These are phyloP conservation scores for Quercus rubra DNA, from an alignment of 306 rosid genomes.

Conservation along the genomic window DNA sequence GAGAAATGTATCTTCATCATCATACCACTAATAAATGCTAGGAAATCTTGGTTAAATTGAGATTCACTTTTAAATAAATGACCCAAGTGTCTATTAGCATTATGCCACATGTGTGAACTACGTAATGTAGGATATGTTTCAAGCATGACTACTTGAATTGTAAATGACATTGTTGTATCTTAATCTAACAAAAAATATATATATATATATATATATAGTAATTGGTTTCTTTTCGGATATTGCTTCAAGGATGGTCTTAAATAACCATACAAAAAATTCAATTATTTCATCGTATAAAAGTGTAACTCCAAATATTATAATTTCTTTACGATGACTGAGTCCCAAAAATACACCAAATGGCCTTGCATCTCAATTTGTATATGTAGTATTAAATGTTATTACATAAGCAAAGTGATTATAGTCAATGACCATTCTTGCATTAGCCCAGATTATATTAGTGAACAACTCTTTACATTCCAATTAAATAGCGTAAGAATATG, in stretches of 20 bases:
- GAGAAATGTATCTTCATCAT: too few relatives aligned
- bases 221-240: too few relatives aligned
- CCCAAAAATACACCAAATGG: neutral
- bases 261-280: neutral
- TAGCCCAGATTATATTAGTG: too few relatives aligned
- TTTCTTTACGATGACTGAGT: too few relatives aligned
- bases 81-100: neutral
- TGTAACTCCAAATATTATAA: too few relatives aligned
- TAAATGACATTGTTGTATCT: too few relatives aligned
- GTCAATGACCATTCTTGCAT: neutral
- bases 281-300: too few relatives aligned
- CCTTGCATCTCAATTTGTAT: neutral
- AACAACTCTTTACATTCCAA: neutral
- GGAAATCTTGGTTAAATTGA: neutral
- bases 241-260: neutral
- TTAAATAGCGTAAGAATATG: neutral
- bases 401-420: neutral
- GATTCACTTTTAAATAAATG: neutral
- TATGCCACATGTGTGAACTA: neutral
- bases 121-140: neutral
- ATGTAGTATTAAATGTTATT: too few relatives aligned
- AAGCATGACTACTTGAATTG: neutral
- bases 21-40: too few relatives aligned
- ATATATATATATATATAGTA: too few relatives aligned
- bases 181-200: too few relatives aligned